Percentiles rank a stretch among this genome's conserved stretches.
Conservation (phyloP, 1,139 yeast genomes). For the Kodamaea sp. region DNA sequence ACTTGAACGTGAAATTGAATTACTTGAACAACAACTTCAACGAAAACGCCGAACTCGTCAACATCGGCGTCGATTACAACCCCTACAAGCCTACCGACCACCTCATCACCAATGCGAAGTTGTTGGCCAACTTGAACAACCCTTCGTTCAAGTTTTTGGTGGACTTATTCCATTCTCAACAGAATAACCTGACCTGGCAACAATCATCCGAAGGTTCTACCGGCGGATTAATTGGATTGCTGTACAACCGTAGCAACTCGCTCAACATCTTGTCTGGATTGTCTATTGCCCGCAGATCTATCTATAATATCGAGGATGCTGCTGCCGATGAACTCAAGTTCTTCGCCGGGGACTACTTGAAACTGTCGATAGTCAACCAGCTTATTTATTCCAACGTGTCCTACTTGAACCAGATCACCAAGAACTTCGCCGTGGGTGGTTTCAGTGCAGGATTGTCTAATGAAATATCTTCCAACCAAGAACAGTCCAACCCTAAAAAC, state of each 20-base stretch:
- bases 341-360: conserved; percentile 37
- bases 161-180: conserved; percentile 37
- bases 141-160: conserved; percentile 43
- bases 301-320: conserved; percentile 44
- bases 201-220: conserved; percentile 32
- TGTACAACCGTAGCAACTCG: conserved; percentile 21
- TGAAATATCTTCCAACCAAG: conserved; percentile 39
- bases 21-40: conserved; percentile 47
- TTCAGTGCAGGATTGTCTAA: conserved; percentile 20
- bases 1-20: conserved; percentile 39
- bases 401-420: conserved; percentile 26
- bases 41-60: conserved; percentile 44
- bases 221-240: conserved; percentile 50
- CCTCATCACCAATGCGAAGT: conserved; percentile 35
- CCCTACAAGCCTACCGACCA: conserved; percentile 50
- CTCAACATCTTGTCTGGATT: conserved; percentile 39
- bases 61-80: conserved; percentile 44
- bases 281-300: conserved; percentile 41
- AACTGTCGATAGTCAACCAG: conserved; percentile 35
- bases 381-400: conserved; percentile 24
- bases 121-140: conserved; percentile 39
- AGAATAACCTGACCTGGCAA: conserved; percentile 45
- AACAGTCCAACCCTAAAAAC: conserved; percentile 24
- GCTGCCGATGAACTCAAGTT: conserved; percentile 35
- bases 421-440: conserved; percentile 37